Percentiles rank a stretch among this genome's conserved stretches.
These are phyloP conservation scores for Lactifluus echinatus DNA, from an alignment of 768 basidiomycete species.

Conservation along the genomic window DNA sequence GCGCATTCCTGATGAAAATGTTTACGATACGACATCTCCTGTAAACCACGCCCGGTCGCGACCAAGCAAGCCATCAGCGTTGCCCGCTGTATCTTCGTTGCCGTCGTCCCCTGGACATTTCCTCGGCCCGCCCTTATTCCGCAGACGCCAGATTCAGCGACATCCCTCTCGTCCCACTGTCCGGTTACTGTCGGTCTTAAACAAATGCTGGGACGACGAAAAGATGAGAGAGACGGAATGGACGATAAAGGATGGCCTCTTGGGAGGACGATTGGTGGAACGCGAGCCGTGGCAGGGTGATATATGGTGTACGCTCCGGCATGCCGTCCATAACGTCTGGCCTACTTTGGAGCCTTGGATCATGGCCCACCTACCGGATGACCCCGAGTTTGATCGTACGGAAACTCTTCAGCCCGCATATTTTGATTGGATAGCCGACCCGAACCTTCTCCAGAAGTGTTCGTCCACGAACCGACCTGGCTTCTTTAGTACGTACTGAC, in stretches of 20 bases:
- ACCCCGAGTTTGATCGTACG: not conserved
- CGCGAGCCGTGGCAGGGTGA: not conserved
- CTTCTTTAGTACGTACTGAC: constrained; percentile 2
- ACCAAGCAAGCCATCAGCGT: not conserved
- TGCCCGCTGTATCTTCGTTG: not conserved
- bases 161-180: not conserved
- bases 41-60: not conserved
- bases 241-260: not conserved
- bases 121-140: not conserved
- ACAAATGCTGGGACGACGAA: not conserved
- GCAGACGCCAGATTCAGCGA: not conserved
- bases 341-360: not conserved
- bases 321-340: not conserved
- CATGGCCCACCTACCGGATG: not conserved
- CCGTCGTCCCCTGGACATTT: not conserved
- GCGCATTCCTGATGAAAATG: not conserved
- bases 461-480: not conserved
- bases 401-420: not conserved
- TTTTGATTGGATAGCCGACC: not conserved
- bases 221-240: not conserved
- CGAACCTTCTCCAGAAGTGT: not conserved
- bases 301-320: not conserved
- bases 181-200: not conserved
- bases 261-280: not conserved
- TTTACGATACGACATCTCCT: not conserved